phyloP scores from a whole-genome alignment of 2,329 filamentous ascomycete genomes.

The Pestalotiopsis sp. region DNA sequence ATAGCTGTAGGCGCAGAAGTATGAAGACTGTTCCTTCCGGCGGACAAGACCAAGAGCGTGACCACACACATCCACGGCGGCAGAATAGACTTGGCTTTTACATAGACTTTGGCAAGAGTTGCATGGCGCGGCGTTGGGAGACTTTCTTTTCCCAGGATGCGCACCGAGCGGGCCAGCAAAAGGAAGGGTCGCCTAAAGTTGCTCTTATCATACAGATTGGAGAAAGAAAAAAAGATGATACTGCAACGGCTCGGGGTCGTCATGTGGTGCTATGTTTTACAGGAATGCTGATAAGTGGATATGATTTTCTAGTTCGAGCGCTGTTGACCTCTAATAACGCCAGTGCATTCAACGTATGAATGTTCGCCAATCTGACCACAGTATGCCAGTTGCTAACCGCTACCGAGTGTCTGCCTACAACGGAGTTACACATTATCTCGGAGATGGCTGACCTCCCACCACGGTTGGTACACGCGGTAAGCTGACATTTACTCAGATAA shows the following conservation, averaged over 20 bases:
- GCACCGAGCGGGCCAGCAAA: neutral
- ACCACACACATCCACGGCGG: neutral
- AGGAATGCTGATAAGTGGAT: neutral
- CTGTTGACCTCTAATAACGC: neutral
- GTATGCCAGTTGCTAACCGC: neutral
- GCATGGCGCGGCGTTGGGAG: neutral
- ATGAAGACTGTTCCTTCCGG: neutral
- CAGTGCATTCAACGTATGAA: neutral
- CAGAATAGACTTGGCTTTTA: neutral
- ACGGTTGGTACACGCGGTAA: neutral
- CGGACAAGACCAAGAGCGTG: neutral
- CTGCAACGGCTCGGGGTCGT: neutral
- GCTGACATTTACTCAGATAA: neutral
- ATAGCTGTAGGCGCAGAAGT: neutral
- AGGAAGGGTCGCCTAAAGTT: neutral
- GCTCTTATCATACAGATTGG: neutral
- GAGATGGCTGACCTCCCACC: neutral
- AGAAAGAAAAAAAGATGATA: neutral
- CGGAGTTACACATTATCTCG: neutral
- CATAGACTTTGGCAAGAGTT: neutral
- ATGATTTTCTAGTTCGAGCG: neutral
- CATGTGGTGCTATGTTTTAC: neutral
- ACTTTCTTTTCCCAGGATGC: neutral
- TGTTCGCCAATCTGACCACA: neutral
- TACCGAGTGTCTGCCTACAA: too few species aligned